Base-by-base conservation (phyloP, 768 basidiomycete genomes). In the Galerina sulciceps region DNA sequence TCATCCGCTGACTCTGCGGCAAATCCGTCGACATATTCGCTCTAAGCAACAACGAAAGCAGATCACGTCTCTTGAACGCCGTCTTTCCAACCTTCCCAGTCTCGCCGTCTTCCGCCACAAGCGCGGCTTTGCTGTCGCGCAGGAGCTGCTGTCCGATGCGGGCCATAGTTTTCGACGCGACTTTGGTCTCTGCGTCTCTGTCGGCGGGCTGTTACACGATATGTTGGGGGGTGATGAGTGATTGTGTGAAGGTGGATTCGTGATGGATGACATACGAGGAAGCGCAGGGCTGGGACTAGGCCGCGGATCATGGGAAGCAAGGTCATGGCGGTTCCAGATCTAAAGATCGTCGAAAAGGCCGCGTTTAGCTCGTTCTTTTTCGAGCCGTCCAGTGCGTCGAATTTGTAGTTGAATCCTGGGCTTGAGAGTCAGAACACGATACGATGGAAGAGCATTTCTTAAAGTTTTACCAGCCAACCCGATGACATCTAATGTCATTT, bases 401-500 rank as follows among this genome's bases (percentile, higher is more conserved):
- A 76, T n/a, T 69, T 65, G 53, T 77, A 76, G 52, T 69, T 73
- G 63, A 74, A 76, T 2, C 73, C 74, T 75, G 20, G 4, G 10
- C n/a, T 46, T 37, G 13, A 45, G 17, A 17, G n/a, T 15, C 68
- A 63, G 79, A 82, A 58, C 8, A 31, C 72, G 74, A 50, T 42
- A 23, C n/a, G n/a, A n/a, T n/a, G n/a, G n/a, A n/a, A n/a, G n/a
- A n/a, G n/a, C n/a, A n/a, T n/a, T n/a, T n/a, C n/a, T n/a, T n/a
- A n/a, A 69, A 66, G 79, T 82, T 64, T 71, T 76, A 63, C 88
- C 86, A 74, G 77, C 87, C 37, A 89, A 75, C 9, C 90, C 90
- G 50, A 94, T 92, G 54, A 90, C 83, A 61, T 93, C 92, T 9
- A 93, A 76, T 3, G 90, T 91, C 48, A 83, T 82, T 55, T 82